Base-by-base conservation (phyloP, 495 filamentous ascomycete species). In the Penicillium dipodomyicola region DNA sequence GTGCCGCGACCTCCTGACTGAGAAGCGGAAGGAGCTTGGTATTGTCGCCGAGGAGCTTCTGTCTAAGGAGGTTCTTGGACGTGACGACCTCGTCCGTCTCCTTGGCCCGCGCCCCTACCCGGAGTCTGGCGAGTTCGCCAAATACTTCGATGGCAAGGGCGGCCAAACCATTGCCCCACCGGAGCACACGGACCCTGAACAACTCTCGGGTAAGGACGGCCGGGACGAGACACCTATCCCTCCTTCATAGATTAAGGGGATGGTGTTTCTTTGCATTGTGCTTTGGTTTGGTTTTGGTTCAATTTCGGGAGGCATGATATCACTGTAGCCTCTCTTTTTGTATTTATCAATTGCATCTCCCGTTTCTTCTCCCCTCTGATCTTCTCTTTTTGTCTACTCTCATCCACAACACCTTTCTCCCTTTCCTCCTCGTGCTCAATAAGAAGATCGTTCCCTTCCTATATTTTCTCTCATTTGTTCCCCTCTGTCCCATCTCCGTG, bases 1-100 rank as follows among this genome's bases (percentile, higher is more conserved):
- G 74, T 98, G 94, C 77, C 85, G 82, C 67, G 84, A 88, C 40
- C 80, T 98, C 23, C 77, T 98, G 46, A 82, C 76, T 1, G 88
- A 87, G 71, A 94, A 89, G 83, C 93, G 96, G 81, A 81, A 84
- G 63, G 89, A 96, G 70, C 74, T 98, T 40, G 91, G 88, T 3
- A 71, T 97, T 12, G 85, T 98, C 12, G 94, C 94, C 0, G 95
- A 98, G 77, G 94, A 98, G 75, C 74, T 98, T 51, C 75, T 98
- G 56, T 80, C 73, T 54, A 97, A 97, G 80, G 94, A 98, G 77
- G 86, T 97, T 55, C 79, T 98, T 25, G 82, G 82, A 15, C 80
- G 94, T 49, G 94, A 97, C 58, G 94, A 98, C 74, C 83, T 98
- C 80, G 80, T 97, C 40, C 80, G 94, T 50, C 75, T 98, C 47